These are phyloP conservation scores for Kodamaea restingae DNA, from an alignment of 805 yeast genomes.

Conservation along the genomic window DNA sequence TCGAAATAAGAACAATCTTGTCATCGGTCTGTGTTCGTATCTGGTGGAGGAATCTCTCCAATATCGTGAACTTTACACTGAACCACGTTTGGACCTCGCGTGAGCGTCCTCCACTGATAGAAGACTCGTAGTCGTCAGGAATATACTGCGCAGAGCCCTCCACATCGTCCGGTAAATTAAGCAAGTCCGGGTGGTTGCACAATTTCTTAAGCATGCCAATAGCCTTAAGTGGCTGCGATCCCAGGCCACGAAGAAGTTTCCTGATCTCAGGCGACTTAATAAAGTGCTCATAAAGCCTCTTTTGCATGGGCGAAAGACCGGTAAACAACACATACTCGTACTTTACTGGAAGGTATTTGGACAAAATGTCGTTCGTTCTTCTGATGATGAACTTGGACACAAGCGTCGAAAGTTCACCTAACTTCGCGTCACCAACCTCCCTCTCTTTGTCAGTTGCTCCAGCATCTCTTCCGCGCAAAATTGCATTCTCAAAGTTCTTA, in stretches of 20 bases:
- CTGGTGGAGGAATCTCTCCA: slow-evolving; percentile 78
- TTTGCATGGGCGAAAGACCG: slow-evolving; percentile 74
- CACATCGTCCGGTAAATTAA: slow-evolving; percentile 73
- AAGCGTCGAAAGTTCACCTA: slow-evolving; percentile 63
- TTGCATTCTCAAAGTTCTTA: slow-evolving; percentile 75
- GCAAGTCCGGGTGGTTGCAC: slow-evolving; percentile 89
- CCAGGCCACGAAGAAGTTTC: slow-evolving; percentile 58
- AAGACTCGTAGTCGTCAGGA: slow-evolving; percentile 69
- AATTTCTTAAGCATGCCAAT: slow-evolving; percentile 85
- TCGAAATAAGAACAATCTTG: slow-evolving; percentile 90
- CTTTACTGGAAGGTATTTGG: slow-evolving; percentile 92
- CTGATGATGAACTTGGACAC: slow-evolving; percentile 91
- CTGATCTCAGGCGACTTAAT: slow-evolving; percentile 75
- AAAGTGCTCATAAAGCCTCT: slow-evolving; percentile 63
- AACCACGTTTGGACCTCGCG: slow-evolving; percentile 73
- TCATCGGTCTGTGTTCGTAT: slow-evolving; percentile 82
- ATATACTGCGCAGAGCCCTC: slow-evolving; percentile 60
- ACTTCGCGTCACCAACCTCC: slow-evolving; percentile 60
- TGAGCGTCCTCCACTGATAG: slow-evolving; percentile 50
- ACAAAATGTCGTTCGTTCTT: slow-evolving; percentile 89
- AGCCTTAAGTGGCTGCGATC: slow-evolving; percentile 83
- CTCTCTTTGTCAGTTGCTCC: slow-evolving; percentile 80
- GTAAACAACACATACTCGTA: slow-evolving; percentile 97
- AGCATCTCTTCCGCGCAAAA: slow-evolving; percentile 84
- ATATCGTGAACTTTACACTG: slow-evolving; percentile 81